Evolutionary conservation across 139 green algal species (phyloP), one percentile per base, ranked within the genome.

Genomic region (Haematococcus sp.): DNA sequence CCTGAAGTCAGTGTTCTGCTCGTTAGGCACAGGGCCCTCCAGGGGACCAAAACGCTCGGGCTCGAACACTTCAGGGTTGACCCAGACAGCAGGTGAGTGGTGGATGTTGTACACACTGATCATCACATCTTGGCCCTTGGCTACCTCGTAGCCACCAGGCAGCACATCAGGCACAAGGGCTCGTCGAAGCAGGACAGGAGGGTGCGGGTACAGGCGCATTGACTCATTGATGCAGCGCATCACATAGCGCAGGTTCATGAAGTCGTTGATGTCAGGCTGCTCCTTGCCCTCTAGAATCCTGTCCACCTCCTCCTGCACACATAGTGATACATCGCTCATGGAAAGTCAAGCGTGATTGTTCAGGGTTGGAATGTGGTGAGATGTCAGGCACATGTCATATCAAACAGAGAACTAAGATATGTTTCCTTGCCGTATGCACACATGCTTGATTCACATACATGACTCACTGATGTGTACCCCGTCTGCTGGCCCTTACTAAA

Each of bases 61-160:
- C 23, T 88, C 64, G 81, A 99, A 99, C 3, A 83, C 85, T 34
- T 89, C 73, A 0, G 94, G 85, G 27, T 87, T 61, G 16, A 96
- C 93, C 88, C 91, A 93, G 27, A 93, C 90, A 32, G 79, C 83
- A 17, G 86, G 75, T n/a, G 79, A 89, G 79, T 90, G 91, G 80
- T 99, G 95, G 46, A 99, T 93, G 88, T 99, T 99, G 88, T 98
- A 99, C 1, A 99, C 88, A 54, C 70, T 86, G 71, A 99, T 96
- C 89, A 99, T 97, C 16, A 99, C 87, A 77, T 99, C 96, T 81
- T 99, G 96, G 0, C 87, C 88, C 59, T 76, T 71, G 0, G 86
- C 87, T 31, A 97, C 82, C 73, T 87, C 77, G 74, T 85, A 86
- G 31, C 89, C 87, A 33, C 90, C 90, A 7, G 96, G 95, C 51